Evolutionary conservation across 768 basidiomycete genomes (phyloP).

Genomic region (Suillus variegatus): DNA sequence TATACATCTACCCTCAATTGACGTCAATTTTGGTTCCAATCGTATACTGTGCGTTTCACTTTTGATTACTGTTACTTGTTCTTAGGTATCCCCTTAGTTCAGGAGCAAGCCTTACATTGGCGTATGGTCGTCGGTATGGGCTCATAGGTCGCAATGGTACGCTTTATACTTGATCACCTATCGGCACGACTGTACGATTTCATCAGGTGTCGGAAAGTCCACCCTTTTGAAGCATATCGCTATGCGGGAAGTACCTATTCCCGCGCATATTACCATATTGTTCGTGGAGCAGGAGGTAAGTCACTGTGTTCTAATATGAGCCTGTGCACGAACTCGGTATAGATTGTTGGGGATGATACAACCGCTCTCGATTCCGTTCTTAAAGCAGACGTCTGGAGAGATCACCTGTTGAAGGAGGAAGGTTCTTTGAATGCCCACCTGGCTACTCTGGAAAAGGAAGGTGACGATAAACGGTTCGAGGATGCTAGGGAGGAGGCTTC

Average conservation of each 20-base stretch:
- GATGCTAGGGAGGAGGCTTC: slow-evolving; percentile 87
- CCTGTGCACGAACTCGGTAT: neutral
- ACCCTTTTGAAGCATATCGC: slow-evolving; percentile 94
- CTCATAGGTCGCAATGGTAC: slow-evolving; percentile 86
- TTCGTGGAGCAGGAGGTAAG: slow-evolving; percentile 97
- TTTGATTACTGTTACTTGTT: neutral
- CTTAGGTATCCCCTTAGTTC: slow-evolving; percentile 47
- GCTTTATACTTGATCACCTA: neutral
- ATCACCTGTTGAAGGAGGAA: slow-evolving; percentile 89
- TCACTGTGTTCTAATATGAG: neutral
- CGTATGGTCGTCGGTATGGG: slow-evolving; percentile 88
- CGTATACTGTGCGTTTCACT: slow-evolving; percentile 72
- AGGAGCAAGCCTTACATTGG: slow-evolving; percentile 84
- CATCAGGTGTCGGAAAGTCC: slow-evolving; percentile 89
- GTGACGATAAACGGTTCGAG: slow-evolving; percentile 78
- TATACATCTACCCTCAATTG: slow-evolving; percentile 91
- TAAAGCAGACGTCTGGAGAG: slow-evolving; percentile 99
- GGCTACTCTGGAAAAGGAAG: slow-evolving; percentile 67
- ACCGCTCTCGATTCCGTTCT: slow-evolving; percentile 90
- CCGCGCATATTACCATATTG: slow-evolving; percentile 92
- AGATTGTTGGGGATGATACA: slow-evolving; percentile 95
- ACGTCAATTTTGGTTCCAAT: slow-evolving; percentile 94
- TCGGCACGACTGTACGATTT: slow-evolving; percentile 1
- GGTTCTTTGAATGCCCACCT: slow-evolving; percentile 70
- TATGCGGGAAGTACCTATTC: slow-evolving; percentile 91